phyloP scores from a whole-genome alignment of 805 yeast species.

The Metschnikowia lunata region DNA sequence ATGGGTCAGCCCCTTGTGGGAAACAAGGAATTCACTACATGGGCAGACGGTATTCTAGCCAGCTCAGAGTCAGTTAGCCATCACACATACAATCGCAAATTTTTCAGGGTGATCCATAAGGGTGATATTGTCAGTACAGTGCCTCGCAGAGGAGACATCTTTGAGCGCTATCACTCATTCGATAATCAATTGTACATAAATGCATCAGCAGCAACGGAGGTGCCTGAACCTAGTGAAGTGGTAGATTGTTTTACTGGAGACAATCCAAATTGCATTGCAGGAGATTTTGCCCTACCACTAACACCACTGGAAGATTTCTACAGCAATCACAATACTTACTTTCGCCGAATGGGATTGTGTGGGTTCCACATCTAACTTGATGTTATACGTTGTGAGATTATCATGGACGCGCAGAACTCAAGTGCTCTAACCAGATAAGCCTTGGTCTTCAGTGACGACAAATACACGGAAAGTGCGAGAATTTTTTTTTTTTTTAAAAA shows the following conservation, averaged over 20 bases:
- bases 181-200: constrained; percentile 37
- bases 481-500: too few species aligned
- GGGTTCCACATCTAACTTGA: constrained; percentile 11
- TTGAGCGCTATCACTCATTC: constrained; percentile 27
- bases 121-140: constrained; percentile 27
- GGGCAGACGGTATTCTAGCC: constrained; percentile 33
- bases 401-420: too few species aligned
- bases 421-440: too few species aligned
- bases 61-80: constrained; percentile 21
- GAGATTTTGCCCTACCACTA: constrained; percentile 21
- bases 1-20: constrained; percentile 46
- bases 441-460: too few species aligned
- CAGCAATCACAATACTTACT: constrained; percentile 34
- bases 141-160: constrained; percentile 19
- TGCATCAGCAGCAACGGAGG: constrained; percentile 22
- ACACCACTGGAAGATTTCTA: constrained; percentile 18
- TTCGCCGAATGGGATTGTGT: constrained; percentile 34
- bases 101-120: constrained; percentile 24
- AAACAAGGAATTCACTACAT: constrained; percentile 31
- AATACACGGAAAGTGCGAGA: too few species aligned
- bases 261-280: constrained; percentile 26
- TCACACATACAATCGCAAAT: constrained; percentile 17
- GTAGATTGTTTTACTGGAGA: constrained; percentile 30
- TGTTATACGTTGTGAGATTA: too few species aligned
- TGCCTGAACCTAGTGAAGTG: constrained; percentile 26